Base-by-base conservation (phyloP, 306 rosid genomes). In the Crataegus laevigata region DNA sequence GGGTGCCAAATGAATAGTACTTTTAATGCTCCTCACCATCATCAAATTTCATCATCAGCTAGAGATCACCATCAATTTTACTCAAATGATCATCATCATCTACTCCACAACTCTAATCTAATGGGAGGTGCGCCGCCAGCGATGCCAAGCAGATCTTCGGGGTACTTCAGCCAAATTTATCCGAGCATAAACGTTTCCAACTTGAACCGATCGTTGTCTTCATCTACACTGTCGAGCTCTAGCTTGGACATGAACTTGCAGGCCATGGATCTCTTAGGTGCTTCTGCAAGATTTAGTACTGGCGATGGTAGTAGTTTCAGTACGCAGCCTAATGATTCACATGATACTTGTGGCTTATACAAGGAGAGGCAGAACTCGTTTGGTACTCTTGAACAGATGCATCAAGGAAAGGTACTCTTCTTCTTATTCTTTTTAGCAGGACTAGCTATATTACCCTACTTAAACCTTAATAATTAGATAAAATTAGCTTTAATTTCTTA, bases 171-270 rank as follows among this genome's bases (percentile, higher is more conserved):
- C 80, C 98, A 87, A 82, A 93, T 93, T 67, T 88, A 90, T 74
- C 98, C 98, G 0, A 90, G 87, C 68, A 76, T 93, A 26, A 86
- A 89, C 70, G 76, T 93, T 68, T 87, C 96, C 40, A 87, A 77
- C 83, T 79, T 87, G 76, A 87, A 78, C 30, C 83, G 74, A 59
- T 43, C 80, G 2, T 66, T 75, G 3, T 60, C 50, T 8, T n/a
- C 84, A 14, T 58, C 86, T 7, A 17, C 80, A 68, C 67, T 82
- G 43, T 82, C 88, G 3, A 82, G 78, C 64, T 73, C 45, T 47
- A 40, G 26, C 11, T 68, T 84, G 73, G 81, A 82, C n/a, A 81
- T 84, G 85, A 87, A 75, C 78, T 75, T 83, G 67, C 87, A 83
- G 58, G 83, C 81, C 68, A 78, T 84, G 72, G 88, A 87, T 79